Percentiles rank a stretch among this genome's conserved stretches.
phyloP scores from a whole-genome alignment of 495 filamentous ascomycete species.

The Aspergillus mulundensis region DNA sequence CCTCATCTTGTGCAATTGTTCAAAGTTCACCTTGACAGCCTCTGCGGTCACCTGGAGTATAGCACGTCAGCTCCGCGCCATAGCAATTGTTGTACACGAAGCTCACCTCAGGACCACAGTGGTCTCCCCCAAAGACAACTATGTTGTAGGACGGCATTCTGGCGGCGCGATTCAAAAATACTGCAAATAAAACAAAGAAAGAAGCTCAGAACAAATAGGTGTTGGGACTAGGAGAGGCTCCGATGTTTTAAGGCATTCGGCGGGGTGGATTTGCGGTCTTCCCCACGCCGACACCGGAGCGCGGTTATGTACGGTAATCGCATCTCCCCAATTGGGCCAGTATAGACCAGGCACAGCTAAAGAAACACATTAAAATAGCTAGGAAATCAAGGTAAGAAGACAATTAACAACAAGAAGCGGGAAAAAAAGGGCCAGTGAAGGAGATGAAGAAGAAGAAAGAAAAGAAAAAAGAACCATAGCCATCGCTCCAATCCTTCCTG shows the following conservation, averaged over 20 bases:
- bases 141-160: constrained; percentile 52
- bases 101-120: constrained; percentile 89
- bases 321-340: constrained; percentile 3
- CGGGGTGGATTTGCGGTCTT: constrained; percentile 14
- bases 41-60: constrained; percentile 56
- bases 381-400: constrained; percentile 13
- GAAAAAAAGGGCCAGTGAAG: constrained; percentile 7
- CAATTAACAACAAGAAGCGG: constrained; percentile 14
- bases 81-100: not conserved
- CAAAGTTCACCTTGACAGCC: constrained; percentile 70
- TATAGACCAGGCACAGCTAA: constrained; percentile 1
- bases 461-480: constrained; percentile 8
- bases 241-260: constrained; percentile 18
- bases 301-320: constrained; percentile 11
- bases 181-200: constrained; percentile 2
- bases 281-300: constrained; percentile 30
- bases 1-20: constrained; percentile 2
- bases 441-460: constrained; percentile 9
- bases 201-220: not conserved
- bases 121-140: constrained; percentile 81
- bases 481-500: constrained; percentile 3
- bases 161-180: not conserved
- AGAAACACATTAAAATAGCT: constrained; percentile 28
- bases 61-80: constrained; percentile 14
- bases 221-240: constrained; percentile 17